Evolutionary conservation across 768 basidiomycete genomes (phyloP).

Genomic region (Sarcodon aspratus): DNA sequence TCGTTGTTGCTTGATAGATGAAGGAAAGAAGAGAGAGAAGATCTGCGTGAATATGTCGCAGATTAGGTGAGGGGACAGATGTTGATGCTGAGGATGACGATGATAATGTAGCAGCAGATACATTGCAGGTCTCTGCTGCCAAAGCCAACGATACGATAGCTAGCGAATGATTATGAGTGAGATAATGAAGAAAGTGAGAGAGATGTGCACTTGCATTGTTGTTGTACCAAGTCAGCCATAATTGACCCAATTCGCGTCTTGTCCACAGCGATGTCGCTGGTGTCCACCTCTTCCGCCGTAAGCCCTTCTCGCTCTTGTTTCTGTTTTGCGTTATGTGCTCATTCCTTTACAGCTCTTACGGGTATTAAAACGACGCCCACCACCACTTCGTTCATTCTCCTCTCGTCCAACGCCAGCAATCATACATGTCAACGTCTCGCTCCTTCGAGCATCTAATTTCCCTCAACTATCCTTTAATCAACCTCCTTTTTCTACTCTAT

Average conservation of each 20-base stretch:
- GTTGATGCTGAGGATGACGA: not conserved
- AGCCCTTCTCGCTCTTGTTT: not conserved
- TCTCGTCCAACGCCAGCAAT: constrained; percentile 1
- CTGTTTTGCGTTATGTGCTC: not conserved
- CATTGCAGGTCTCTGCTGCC: no score
- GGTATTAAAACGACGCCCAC: not conserved
- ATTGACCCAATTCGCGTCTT: not conserved
- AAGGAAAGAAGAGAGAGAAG: constrained; percentile 15
- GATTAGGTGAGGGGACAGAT: constrained; percentile 5
- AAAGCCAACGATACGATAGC: no score
- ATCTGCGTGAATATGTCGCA: constrained; percentile 12
- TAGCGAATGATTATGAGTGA: no score
- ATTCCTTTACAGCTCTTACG: not conserved
- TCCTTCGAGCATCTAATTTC: not conserved
- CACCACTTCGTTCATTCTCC: not conserved
- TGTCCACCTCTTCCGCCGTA: not conserved
- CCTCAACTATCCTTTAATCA: constrained; percentile 4
- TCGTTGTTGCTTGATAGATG: constrained; percentile 15
- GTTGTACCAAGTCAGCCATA: no score
- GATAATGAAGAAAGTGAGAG: not conserved
- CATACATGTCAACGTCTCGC: constrained; percentile 1
- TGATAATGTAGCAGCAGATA: not conserved
- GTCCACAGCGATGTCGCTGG: not conserved
- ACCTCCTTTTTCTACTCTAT: constrained; percentile 2
- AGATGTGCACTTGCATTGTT: not conserved